Conservation (phyloP, 2,329 filamentous ascomycete genomes). For the Aspergillus tamarii region DNA sequence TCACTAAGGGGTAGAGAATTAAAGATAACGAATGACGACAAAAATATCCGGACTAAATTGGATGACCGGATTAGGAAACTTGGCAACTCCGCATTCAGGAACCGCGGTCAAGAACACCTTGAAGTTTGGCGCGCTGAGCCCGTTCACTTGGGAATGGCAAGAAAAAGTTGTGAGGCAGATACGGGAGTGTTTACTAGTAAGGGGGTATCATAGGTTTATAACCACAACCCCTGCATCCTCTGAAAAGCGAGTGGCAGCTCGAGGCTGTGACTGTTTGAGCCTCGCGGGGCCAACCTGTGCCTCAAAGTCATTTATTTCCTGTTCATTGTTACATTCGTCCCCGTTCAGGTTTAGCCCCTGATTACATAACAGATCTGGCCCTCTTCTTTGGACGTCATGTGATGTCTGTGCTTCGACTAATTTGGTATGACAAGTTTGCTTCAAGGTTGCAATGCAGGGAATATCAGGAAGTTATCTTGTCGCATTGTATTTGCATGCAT, state of each 20-base stretch:
- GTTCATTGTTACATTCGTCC: background rate
- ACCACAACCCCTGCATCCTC: background rate
- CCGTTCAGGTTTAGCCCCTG: background rate
- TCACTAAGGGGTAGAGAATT: background rate
- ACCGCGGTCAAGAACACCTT: background rate
- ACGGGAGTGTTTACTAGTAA: no score
- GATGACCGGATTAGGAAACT: conserved; percentile 17
- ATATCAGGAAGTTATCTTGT: no score
- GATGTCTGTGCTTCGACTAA: background rate
- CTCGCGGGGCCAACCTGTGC: background rate
- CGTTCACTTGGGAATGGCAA: background rate
- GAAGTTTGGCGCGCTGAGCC: background rate
- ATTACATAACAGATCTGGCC: background rate
- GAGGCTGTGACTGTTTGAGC: conserved; percentile 3
- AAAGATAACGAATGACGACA: conserved; percentile 1
- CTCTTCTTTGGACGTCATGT: background rate
- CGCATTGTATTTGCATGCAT: no score
- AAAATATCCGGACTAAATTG: conserved; percentile 3
- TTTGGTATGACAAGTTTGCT: background rate
- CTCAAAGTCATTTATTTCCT: background rate
- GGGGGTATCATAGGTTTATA: background rate
- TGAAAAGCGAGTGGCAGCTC: background rate
- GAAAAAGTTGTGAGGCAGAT: background rate
- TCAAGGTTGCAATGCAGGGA: no score
- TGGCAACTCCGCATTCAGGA: conserved; percentile 16